Base-by-base conservation (phyloP, 2,329 filamentous ascomycete species). In the Kalmusia sp. region DNA sequence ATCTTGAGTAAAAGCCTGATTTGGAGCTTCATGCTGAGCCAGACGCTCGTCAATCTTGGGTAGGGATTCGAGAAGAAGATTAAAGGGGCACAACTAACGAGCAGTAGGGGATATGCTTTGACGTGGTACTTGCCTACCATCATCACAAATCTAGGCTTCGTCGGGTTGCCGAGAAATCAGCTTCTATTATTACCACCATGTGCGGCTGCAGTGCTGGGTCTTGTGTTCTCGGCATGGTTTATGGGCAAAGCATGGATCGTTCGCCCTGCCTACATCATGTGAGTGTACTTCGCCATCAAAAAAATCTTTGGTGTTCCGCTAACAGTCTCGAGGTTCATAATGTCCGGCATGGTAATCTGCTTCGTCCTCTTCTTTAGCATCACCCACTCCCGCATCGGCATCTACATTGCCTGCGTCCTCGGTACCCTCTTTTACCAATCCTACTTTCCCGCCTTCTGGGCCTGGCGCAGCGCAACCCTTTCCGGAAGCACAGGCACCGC, bases 121-220 rank as follows among this genome's bases (percentile, higher is more conserved):
- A 75, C 67, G 4, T 79, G 76, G 75, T 72, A 77, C 11, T 61
- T 79, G 1, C 77, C 77, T 0, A 78, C 73, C 1, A 73, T 79
- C 27, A 75, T 76, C 7, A 78, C 77, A 0, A 71, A 68, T 30
- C 67, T 79, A 0, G 77, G 77, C 4, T 79, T 80, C 49, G 74
- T 73, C 2, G 64, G 64, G 1, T 64, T 80, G 14, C 78, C 77
- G 0, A 64, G 70, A 19, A 80, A 80, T 53, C 77, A 79, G 49
- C 62, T 80, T 4, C 69, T 80, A 6, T 78, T 79, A 51, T 77
- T 80, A n/a, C 77, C 78, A 0, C 77, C 77, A 1, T 75, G 76
- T 6, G 72, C 64, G 2, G 74, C 72, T 3, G 68, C 71, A 0
- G 69, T 78, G 1, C 33, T 75, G 1, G 69, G 68, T 0, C 70